Evolutionary conservation across 495 filamentous ascomycete species (phyloP).

Genomic region (Glarea lozoyensis): DNA sequence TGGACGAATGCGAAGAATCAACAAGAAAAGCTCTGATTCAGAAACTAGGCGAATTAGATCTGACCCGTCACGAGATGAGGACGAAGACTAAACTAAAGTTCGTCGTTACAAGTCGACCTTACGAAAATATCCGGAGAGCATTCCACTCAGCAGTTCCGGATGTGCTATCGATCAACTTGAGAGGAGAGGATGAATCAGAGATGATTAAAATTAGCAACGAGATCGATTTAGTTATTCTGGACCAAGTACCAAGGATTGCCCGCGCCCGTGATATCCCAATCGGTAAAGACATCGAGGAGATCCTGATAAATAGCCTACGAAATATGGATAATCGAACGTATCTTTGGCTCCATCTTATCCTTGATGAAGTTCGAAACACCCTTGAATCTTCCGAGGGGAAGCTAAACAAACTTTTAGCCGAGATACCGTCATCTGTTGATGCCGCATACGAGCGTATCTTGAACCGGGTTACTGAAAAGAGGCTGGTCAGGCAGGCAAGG

Average conservation of each 20-base stretch:
- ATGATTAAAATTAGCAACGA: neutral
- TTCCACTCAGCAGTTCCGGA: neutral
- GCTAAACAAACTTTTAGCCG: neutral
- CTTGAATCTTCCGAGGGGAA: neutral
- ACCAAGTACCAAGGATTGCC: neutral
- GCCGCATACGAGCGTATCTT: conserved; percentile 35
- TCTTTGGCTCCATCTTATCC: neutral
- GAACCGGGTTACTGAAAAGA: neutral
- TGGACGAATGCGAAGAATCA: conserved; percentile 30
- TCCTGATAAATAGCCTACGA: neutral
- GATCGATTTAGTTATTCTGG: neutral
- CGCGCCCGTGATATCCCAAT: neutral
- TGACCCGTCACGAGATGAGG: no score
- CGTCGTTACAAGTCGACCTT: neutral
- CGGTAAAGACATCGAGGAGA: neutral
- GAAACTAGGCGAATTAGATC: neutral
- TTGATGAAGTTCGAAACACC: neutral
- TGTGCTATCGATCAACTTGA: neutral
- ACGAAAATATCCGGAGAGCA: neutral
- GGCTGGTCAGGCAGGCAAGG: no score
- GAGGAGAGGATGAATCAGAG: neutral
- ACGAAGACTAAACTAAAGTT: neutral
- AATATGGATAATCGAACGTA: neutral
- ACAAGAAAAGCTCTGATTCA: neutral
- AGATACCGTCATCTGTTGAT: conserved; percentile 25